Base-by-base conservation (phyloP, 805 yeast species). In the Hyphopichia homilentoma region DNA sequence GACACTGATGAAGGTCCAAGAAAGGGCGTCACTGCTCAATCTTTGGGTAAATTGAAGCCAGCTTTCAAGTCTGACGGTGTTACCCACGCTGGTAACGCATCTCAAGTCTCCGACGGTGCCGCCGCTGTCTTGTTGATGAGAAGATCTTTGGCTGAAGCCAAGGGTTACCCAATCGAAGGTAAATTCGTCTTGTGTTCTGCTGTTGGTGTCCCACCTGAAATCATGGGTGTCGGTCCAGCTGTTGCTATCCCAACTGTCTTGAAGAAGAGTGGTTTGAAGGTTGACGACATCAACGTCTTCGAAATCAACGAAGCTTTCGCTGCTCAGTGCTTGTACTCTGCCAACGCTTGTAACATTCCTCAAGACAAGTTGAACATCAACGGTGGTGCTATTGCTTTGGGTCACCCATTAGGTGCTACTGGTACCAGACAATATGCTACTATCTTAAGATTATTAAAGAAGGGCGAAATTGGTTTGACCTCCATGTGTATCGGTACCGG, bases 401-500 rank as follows among this genome's bases (percentile, higher is more conserved):
- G 97, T 14, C 97, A 89, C 62, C 97, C 97, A 38, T 64, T 66
- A 48, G 72, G 72, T 40, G 53, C 59, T 25, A 57, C 65, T 30
- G 95, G 95, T 54, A 88, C 96, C 8, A 81, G 97, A 61, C 96
- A 89, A 66, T 73, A 86, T 32, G 89, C 97, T 27, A 90, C 97
- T 4, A 61, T 90, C 40, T 61, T 90, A 56, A 74, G 89, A 49
- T 90, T 87, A 66, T 73, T 89, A 50, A 64, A 81, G 58, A 57
- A 75, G 17, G 94, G 90, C 40, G 79, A 88, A 66, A 64, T 88
- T 43, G 97, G 97, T 44, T 81, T 90, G 33, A 84, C 94, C 8
- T 83, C 95, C 43, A 90, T 90, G 97, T 90, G 97, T 69, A 81
- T 90, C 44, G 97, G 97, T 51, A 87, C 97, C 21, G 97, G 97